Conservation (phyloP, 768 basidiomycete species). For the Tylopilus plumbeoviolaceoides region DNA sequence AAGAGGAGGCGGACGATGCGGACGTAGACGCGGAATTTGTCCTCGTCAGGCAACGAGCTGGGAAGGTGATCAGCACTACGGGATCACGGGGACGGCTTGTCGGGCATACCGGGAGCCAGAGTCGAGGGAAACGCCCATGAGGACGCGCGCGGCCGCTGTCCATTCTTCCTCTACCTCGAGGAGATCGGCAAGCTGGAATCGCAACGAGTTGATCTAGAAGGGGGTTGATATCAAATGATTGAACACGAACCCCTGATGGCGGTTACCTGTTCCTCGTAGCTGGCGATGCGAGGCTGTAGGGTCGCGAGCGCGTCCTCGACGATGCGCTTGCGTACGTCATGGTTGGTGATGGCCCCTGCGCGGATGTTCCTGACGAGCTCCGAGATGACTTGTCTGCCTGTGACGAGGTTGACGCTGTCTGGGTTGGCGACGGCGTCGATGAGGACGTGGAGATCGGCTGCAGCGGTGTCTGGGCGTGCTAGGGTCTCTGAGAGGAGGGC, state of each 20-base stretch:
- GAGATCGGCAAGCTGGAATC: slow-evolving; percentile 89
- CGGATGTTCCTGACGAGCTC: slow-evolving; percentile 74
- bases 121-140: slow-evolving; percentile 91
- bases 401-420: slow-evolving; percentile 78
- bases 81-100: not conserved
- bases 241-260: not conserved
- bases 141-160: slow-evolving; percentile 86
- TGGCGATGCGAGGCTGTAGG: slow-evolving; percentile 76
- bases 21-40: slow-evolving; percentile 87
- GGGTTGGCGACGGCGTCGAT: slow-evolving; percentile 82
- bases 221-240: slow-evolving; percentile 5
- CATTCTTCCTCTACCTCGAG: slow-evolving; percentile 90
- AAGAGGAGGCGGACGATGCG: slow-evolving; percentile 91
- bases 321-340: slow-evolving; percentile 62
- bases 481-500: slow-evolving; percentile 65
- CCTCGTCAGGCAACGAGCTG: slow-evolving; percentile 69
- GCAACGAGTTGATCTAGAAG: slow-evolving; percentile 69
- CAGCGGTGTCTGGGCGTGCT: slow-evolving; percentile 42
- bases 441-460: slow-evolving; percentile 58
- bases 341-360: slow-evolving; percentile 49
- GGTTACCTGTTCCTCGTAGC: slow-evolving; percentile 91
- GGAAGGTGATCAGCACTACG: not conserved
- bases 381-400: slow-evolving; percentile 82
- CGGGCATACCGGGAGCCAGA: slow-evolving; percentile 71
- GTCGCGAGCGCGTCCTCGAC: slow-evolving; percentile 71